phyloP scores from a whole-genome alignment of 2,329 filamentous ascomycete genomes.

The Lojkania enalia region DNA sequence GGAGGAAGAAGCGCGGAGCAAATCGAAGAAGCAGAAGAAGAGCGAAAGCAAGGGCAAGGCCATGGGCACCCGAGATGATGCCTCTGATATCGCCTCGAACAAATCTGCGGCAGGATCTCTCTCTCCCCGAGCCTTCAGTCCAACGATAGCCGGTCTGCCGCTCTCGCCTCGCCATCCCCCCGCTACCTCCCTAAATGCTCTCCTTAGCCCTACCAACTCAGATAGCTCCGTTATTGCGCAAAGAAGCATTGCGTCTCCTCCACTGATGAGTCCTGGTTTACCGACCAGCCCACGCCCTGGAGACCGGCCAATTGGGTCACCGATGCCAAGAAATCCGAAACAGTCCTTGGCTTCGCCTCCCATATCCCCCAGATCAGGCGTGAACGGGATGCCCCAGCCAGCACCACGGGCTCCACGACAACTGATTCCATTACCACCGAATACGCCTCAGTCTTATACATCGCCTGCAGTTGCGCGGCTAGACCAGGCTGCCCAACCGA shows the following conservation, averaged over 20 bases:
- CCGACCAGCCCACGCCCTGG: conserved; percentile 64
- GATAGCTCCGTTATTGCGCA: conserved; percentile 46
- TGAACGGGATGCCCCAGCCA: conserved; percentile 57
- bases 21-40: conserved; percentile 72
- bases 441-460: conserved; percentile 66
- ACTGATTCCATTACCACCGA: conserved; percentile 71
- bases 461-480: conserved; percentile 51
- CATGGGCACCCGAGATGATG: conserved; percentile 29
- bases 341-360: conserved; percentile 66
- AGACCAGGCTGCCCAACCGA: conserved; percentile 37
- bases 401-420: conserved; percentile 75
- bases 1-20: conserved; percentile 70
- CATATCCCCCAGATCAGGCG: conserved; percentile 62
- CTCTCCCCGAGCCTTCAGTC: conserved; percentile 38
- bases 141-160: conserved; percentile 38
- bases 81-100: conserved; percentile 19
- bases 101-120: conserved; percentile 24
- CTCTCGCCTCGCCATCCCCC: conserved; percentile 44
- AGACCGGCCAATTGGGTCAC: conserved; percentile 63
- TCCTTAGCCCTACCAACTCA: conserved; percentile 56
- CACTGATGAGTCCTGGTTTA: conserved; percentile 64
- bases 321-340: conserved; percentile 60
- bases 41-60: conserved; percentile 56
- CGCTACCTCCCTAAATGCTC: conserved; percentile 42
- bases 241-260: conserved; percentile 47